Conservation (phyloP, 768 basidiomycete genomes). For the Pulveroboletus frians region DNA sequence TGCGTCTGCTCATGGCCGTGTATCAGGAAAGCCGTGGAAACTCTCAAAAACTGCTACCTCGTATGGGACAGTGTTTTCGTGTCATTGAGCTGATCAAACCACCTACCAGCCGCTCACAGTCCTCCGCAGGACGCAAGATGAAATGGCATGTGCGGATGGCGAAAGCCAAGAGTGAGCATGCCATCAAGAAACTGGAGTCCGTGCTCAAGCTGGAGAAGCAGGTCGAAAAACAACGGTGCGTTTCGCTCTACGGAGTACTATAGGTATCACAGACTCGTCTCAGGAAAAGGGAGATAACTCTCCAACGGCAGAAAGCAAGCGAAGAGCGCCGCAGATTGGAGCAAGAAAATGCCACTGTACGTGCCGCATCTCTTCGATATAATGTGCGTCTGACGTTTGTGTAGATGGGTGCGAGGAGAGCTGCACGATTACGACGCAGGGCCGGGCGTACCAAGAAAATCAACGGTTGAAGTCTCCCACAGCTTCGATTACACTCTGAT, state of each 20-base stretch:
- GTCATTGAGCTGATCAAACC: not conserved
- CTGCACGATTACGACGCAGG: constrained; percentile 65
- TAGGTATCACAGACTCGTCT: constrained; percentile 1
- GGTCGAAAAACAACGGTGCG: constrained; percentile 58
- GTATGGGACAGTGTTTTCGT: constrained; percentile 31
- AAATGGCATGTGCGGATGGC: constrained; percentile 71
- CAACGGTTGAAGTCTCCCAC: constrained; percentile 47
- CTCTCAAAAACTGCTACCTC: constrained; percentile 42
- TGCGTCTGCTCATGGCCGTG: constrained; percentile 58
- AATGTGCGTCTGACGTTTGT: constrained; percentile 3
- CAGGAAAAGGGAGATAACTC: constrained; percentile 63
- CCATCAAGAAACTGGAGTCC: constrained; percentile 66
- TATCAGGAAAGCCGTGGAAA: constrained; percentile 72
- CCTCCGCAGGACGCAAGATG: constrained; percentile 59
- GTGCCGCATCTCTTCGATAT: not conserved
- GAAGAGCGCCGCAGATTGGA: constrained; percentile 64
- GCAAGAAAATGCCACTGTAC: constrained; percentile 31
- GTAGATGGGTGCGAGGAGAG: constrained; percentile 78
- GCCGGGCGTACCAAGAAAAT: constrained; percentile 79
- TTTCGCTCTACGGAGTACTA: not conserved
- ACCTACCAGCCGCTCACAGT: constrained; percentile 56
- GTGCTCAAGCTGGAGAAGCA: constrained; percentile 77
- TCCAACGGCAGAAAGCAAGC: constrained; percentile 64
- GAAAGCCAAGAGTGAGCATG: constrained; percentile 56
- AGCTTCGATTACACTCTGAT: not conserved